Evolutionary conservation across 2,329 filamentous ascomycete genomes (phyloP), one percentile per base, ranked within the genome.

Genomic region (Xylaria multiplex): DNA sequence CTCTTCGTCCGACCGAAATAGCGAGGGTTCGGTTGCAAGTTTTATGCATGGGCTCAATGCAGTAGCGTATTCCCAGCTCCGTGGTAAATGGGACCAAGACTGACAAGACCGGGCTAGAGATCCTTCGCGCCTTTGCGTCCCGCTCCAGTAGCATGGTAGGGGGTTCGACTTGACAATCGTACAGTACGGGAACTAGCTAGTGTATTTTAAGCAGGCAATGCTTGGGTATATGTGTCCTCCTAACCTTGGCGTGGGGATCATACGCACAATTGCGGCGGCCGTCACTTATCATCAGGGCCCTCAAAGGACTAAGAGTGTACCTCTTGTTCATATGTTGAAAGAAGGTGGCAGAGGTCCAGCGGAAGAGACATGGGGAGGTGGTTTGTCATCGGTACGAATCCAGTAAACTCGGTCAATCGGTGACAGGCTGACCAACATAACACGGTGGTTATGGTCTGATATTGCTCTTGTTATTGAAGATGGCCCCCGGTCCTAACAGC

Each of bases 11-110:
- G 46, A 40, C 9, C 14, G 46, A 40, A 6, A 32, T 37, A 46
- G 27, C 55, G 27, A 22, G 40, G 50, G 50, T 45, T 46, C 56
- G 54, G 32, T 52, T 30, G 22, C 19, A 37, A 61, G 30, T 53
- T 16, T 53, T 27, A 57, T 60, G 64, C 55, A 49, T 45, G 8
- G 16, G 43, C 42, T 45, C 42, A 61, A 64, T 67, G 54, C 57
- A 62, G 57, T 67, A 62, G 65, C 55, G 62, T 45, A 57, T 62
- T 59, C 65, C 65, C 65, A 65, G 58, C 43, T 52, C 58, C 59
- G 62, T 65, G 65, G 62, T 67, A 65, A 56, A 59, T 50, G 54
- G 58, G 48, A 49, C 40, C 55, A 35, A 62, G 54, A 56, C 55
- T 27, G 14, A 19, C 16, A 8, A 55, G 50, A 40, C 42, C 24